Evolutionary conservation across 495 filamentous ascomycete species (phyloP).

Genomic region (Aspergillus sparsus): DNA sequence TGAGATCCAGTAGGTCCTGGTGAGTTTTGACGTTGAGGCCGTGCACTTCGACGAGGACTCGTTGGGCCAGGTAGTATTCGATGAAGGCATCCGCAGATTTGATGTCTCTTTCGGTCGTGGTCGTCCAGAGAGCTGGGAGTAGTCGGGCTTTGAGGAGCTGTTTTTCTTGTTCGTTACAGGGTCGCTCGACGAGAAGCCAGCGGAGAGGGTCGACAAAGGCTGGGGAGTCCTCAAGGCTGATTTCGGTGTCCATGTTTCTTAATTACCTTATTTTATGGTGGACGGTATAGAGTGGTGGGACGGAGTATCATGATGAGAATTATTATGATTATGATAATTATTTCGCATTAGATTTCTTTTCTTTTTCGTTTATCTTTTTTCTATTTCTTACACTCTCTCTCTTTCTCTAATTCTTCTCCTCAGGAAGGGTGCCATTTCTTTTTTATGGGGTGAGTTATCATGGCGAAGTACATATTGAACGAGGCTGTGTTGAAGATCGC

Average conservation of each 20-base stretch:
- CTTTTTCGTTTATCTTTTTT: too few species aligned
- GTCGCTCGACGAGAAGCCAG: neutral
- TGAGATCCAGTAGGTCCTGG: conserved; percentile 12
- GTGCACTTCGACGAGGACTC: conserved; percentile 12
- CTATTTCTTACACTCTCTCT: too few species aligned
- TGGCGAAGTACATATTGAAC: neutral
- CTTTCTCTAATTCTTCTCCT: too few species aligned
- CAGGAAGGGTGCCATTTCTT: too few species aligned
- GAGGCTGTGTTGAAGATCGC: conserved; percentile 2
- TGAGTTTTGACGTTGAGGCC: conserved; percentile 11
- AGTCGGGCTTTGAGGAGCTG: neutral
- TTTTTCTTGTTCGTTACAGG: neutral
- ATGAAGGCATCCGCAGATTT: conserved; percentile 11
- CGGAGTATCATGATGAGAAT: too few species aligned
- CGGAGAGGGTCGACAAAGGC: neutral
- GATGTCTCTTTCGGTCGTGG: neutral
- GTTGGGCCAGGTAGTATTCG: conserved; percentile 13
- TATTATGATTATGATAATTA: too few species aligned
- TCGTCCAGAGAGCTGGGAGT: conserved; percentile 12
- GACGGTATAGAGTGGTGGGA: too few species aligned
- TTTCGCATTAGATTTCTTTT: too few species aligned
- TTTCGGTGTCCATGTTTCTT: too few species aligned
- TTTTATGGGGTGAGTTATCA: neutral
- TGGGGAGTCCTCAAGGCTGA: too few species aligned
- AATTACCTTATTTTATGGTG: too few species aligned